These are phyloP conservation scores for Phytophthora pseudosyringae DNA, from an alignment of 352 stramenopile genomes.

Conservation along the genomic window DNA sequence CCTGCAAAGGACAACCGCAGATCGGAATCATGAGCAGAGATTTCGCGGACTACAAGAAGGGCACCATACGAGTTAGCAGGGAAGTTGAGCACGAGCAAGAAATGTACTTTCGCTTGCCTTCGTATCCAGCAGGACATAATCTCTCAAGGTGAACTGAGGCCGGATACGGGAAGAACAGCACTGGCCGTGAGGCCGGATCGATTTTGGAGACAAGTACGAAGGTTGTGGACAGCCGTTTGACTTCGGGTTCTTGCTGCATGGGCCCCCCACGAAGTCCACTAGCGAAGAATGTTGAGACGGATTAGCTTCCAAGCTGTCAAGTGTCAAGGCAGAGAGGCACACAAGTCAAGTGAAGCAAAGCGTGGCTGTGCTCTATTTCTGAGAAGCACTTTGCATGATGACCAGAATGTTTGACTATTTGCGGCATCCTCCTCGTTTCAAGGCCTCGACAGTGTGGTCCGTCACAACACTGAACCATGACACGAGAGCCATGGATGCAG, in stretches of 20 bases:
- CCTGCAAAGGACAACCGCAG: constrained; percentile 57
- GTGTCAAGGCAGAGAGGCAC: background rate
- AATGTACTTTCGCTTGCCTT: constrained; percentile 37
- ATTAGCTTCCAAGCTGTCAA: background rate
- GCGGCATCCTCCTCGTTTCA: constrained; percentile 17
- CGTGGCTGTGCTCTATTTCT: constrained; percentile 14
- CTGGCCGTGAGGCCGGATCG: constrained; percentile 32
- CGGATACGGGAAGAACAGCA: constrained; percentile 77
- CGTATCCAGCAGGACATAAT: constrained; percentile 58
- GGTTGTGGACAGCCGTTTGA: constrained; percentile 35
- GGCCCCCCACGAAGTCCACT: background rate
- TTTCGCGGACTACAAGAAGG: constrained; percentile 40
- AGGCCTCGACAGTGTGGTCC: background rate
- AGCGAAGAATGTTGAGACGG: background rate
- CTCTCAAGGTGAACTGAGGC: constrained; percentile 46
- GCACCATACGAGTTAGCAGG: background rate
- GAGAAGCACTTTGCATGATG: constrained; percentile 3
- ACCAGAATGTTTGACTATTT: constrained; percentile 29
- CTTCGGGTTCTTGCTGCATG: constrained; percentile 31
- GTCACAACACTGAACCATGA: constrained; percentile 25
- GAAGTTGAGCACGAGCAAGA: too few species aligned
- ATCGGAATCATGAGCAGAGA: constrained; percentile 25
- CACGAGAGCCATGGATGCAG: constrained; percentile 29
- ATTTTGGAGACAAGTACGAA: constrained; percentile 66
- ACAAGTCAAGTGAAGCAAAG: constrained; percentile 11